Evolutionary conservation across 2,329 filamentous ascomycete species (phyloP).

Genomic region (Septoria linicola): DNA sequence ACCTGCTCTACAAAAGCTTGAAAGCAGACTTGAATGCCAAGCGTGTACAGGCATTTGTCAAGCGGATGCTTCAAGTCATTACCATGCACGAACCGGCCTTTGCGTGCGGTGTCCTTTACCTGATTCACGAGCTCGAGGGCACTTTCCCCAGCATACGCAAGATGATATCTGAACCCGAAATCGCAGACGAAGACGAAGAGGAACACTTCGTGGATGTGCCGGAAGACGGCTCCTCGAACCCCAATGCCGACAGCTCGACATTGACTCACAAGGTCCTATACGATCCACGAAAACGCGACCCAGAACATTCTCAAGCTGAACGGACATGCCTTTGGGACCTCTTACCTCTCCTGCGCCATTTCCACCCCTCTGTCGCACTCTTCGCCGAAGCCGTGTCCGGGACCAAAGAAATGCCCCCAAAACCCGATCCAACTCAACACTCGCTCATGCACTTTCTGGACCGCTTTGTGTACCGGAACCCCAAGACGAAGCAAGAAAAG

Average conservation of each 20-base stretch:
- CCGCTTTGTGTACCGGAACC: constrained; percentile 96
- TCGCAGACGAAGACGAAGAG: constrained; percentile 69
- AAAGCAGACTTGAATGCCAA: constrained; percentile 89
- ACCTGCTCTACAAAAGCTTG: constrained; percentile 81
- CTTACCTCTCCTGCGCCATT: constrained; percentile 76
- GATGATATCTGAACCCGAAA: constrained; percentile 77
- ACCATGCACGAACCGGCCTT: constrained; percentile 90
- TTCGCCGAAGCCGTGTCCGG: constrained; percentile 72
- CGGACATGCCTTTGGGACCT: constrained; percentile 91
- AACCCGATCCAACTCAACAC: constrained; percentile 86
- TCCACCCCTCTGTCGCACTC: constrained; percentile 87
- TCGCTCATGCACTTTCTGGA: constrained; percentile 94
- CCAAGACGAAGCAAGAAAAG: constrained; percentile 64
- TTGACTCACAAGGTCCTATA: constrained; percentile 52
- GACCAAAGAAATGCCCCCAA: constrained; percentile 70
- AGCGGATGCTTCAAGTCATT: constrained; percentile 83
- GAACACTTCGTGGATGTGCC: constrained; percentile 68
- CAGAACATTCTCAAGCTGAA: constrained; percentile 90
- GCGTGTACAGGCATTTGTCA: constrained; percentile 92
- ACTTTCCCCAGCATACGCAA: constrained; percentile 78
- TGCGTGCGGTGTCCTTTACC: constrained; percentile 86
- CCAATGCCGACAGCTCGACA: constrained; percentile 25
- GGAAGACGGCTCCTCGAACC: constrained; percentile 51
- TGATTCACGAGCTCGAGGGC: constrained; percentile 75
- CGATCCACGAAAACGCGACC: constrained; percentile 86